These are phyloP conservation scores for Nakataea oryzae DNA, from an alignment of 2,329 filamentous ascomycete species.

Conservation along the genomic window DNA sequence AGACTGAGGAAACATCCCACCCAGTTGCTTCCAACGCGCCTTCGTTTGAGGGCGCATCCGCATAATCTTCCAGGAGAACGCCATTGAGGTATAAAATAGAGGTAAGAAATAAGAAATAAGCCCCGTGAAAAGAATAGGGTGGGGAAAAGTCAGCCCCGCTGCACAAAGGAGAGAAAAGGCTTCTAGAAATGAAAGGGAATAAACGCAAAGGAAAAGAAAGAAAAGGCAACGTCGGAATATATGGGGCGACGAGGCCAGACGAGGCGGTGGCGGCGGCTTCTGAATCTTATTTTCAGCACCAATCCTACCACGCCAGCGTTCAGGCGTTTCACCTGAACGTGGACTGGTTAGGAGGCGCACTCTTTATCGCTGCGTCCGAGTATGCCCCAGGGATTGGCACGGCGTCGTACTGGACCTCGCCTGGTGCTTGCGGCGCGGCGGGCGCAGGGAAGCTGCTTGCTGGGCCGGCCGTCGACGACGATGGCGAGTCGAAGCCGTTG, in stretches of 20 bases:
- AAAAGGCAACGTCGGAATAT: neutral
- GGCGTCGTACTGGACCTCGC: conserved; percentile 73
- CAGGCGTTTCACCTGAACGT: conserved; percentile 21
- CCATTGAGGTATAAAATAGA: conserved; percentile 6
- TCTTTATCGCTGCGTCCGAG: conserved; percentile 41
- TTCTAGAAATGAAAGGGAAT: neutral
- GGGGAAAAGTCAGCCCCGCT: conserved; percentile 11
- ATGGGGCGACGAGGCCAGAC: neutral
- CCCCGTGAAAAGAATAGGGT: neutral
- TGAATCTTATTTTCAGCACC: neutral
- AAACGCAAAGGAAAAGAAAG: conserved; percentile 3
- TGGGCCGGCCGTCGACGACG: conserved; percentile 20
- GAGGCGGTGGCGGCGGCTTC: no score
- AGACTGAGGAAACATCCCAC: neutral
- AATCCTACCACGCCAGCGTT: conserved; percentile 7
- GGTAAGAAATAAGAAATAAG: conserved; percentile 2
- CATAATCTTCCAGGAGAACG: neutral
- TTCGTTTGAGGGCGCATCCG: neutral
- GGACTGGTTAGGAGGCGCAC: conserved; percentile 34
- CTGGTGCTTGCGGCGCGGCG: conserved; percentile 58
- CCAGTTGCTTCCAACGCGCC: neutral
- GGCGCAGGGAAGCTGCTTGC: conserved; percentile 29
- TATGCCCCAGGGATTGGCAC: conserved; percentile 90
- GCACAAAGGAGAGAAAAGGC: conserved; percentile 9
- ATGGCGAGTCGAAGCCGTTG: conserved; percentile 18